Percentiles rank a stretch among this genome's conserved stretches.
These are phyloP conservation scores for Candida parachauliodes DNA, from an alignment of 805 yeast species.

Conservation along the genomic window DNA sequence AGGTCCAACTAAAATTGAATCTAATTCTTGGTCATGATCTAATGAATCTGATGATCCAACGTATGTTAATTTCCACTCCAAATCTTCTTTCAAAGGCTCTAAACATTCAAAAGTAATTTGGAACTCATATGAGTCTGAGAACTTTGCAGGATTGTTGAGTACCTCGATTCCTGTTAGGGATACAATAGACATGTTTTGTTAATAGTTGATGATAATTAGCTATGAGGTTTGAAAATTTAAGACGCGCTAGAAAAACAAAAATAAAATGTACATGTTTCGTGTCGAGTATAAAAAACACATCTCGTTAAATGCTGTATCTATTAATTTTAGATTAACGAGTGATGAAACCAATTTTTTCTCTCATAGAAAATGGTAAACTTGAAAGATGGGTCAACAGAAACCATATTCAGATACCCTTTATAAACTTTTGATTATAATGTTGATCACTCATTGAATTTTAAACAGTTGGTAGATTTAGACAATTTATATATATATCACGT, in stretches of 20 bases:
- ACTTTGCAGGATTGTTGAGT: conserved; percentile 90
- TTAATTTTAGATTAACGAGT: too few species aligned
- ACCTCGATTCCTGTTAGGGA: conserved; percentile 89
- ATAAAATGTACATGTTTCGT: too few species aligned
- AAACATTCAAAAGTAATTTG: conserved; percentile 97
- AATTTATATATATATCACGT: too few species aligned
- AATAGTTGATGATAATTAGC: not conserved
- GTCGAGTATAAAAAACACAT: too few species aligned
- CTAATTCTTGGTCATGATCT: conserved; percentile 96
- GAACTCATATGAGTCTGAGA: conserved; percentile 89
- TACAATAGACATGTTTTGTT: conserved; percentile 95
- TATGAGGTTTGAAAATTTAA: not conserved
- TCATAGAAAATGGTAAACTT: too few species aligned
- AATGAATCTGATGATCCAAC: conserved; percentile 93
- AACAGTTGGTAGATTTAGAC: too few species aligned
- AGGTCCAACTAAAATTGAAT: conserved; percentile 96
- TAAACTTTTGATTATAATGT: too few species aligned
- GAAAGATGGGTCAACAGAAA: too few species aligned
- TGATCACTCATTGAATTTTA: too few species aligned
- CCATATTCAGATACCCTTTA: too few species aligned
- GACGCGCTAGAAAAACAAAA: conserved; percentile 1
- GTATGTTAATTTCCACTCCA: conserved; percentile 96
- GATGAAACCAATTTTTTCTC: too few species aligned
- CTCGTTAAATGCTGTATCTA: too few species aligned
- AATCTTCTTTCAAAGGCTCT: conserved; percentile 85